Conservation (phyloP, 2,329 filamentous ascomycete genomes). For the Calonectria fujianensis region DNA sequence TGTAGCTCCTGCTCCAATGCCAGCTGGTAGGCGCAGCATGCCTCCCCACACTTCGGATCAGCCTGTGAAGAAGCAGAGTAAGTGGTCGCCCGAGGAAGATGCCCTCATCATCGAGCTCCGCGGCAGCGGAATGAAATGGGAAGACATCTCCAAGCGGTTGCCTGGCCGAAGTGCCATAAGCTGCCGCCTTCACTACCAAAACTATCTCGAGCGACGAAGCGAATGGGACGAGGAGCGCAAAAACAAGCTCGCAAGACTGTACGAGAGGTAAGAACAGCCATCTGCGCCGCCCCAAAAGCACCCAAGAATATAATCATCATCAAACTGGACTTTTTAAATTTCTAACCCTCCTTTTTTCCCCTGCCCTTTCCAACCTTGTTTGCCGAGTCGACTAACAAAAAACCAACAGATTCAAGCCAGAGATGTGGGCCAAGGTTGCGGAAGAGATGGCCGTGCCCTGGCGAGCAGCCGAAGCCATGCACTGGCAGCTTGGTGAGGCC, state of each 20-base stretch:
- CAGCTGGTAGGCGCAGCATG: conserved; percentile 59
- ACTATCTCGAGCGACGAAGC: conserved; percentile 93
- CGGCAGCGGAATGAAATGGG: conserved; percentile 97
- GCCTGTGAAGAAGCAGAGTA: conserved; percentile 94
- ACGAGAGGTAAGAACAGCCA: conserved; percentile 84
- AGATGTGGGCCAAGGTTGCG: conserved; percentile 98
- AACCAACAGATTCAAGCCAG: conserved; percentile 87
- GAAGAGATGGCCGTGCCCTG: conserved; percentile 97
- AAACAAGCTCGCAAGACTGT: conserved; percentile 94
- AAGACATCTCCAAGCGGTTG: conserved; percentile 94
- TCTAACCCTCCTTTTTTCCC: conserved; percentile 1
- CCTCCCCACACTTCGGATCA: conserved; percentile 74
- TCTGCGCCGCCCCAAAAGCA: neutral
- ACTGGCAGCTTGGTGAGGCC: conserved; percentile 94
- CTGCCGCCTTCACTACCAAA: conserved; percentile 96
- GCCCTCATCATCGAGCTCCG: conserved; percentile 94
- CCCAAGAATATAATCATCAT: neutral
- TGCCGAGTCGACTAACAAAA: conserved; percentile 45
- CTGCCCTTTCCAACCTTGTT: neutral
- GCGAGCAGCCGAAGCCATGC: conserved; percentile 97
- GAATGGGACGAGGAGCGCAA: conserved; percentile 99
- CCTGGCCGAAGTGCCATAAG: conserved; percentile 95
- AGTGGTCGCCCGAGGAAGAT: conserved; percentile 96
- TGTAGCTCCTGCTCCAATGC: conserved; percentile 59
- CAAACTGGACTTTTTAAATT: neutral